phyloP scores from a whole-genome alignment of 2,329 filamentous ascomycete species.

The Talaromyces sp. region DNA sequence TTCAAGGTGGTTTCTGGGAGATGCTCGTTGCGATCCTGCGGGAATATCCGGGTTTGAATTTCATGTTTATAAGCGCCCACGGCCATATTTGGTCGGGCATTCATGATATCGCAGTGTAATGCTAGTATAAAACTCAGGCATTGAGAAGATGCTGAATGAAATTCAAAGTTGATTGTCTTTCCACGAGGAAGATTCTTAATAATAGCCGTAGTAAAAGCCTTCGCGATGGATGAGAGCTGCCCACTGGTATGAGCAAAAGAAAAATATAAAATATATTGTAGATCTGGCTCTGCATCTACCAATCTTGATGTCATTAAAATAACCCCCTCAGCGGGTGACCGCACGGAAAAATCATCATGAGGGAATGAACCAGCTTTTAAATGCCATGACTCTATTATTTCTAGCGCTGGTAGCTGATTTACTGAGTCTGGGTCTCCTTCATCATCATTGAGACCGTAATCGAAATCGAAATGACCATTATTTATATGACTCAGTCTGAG shows the following conservation, averaged over 20 bases:
- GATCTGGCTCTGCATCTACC: not conserved
- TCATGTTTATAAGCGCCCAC: conserved; percentile 8
- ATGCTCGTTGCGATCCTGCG: conserved; percentile 1
- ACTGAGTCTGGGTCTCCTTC: not conserved
- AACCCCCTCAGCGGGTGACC: not conserved
- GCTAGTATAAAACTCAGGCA: conserved; percentile 7
- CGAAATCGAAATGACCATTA: not conserved
- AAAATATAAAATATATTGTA: conserved; percentile 17
- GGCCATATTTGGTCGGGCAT: conserved; percentile 2
- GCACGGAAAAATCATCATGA: not conserved
- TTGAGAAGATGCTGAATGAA: conserved; percentile 6
- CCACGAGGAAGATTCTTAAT: not conserved
- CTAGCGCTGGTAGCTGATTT: not conserved
- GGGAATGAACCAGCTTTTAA: conserved; percentile 7
- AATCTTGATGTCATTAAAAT: conserved; percentile 5
- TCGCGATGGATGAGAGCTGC: not conserved
- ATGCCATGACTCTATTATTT: not conserved
- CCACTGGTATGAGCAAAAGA: conserved; percentile 2
- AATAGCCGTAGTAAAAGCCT: conserved; percentile 6
- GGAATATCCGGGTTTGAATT: conserved; percentile 5
- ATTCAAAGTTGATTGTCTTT: conserved; percentile 14
- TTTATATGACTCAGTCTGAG: not conserved
- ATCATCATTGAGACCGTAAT: conserved; percentile 15
- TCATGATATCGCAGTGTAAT: conserved; percentile 10
- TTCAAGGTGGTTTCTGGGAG: not conserved